Conservation (phyloP, 306 rosid genomes). For the Medicago ruthenica region DNA sequence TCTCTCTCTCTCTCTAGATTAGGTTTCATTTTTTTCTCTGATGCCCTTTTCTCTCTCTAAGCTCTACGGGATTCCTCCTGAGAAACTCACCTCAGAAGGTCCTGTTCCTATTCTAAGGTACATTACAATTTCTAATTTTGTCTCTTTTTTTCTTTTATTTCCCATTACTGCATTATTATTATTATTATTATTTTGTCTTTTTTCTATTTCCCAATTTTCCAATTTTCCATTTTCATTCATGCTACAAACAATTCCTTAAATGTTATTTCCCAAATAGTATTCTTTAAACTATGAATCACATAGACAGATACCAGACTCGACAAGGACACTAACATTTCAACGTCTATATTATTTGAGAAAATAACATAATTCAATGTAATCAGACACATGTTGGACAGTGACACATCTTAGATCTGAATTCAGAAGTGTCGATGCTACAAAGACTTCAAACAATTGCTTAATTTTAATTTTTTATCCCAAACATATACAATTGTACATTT, state of each 20-base stretch:
- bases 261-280: no score
- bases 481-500: neutral
- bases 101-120: constrained; percentile 23
- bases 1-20: constrained; percentile 23
- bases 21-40: constrained; percentile 34
- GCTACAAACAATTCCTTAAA: neutral
- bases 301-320: neutral
- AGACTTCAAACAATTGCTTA: neutral
- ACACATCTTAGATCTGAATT: no score
- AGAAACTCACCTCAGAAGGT: constrained; percentile 39
- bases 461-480: neutral
- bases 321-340: neutral
- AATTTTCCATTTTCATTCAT: neutral
- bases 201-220: neutral
- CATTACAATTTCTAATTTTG: neutral
- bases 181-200: neutral
- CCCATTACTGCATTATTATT: neutral
- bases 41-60: constrained; percentile 38
- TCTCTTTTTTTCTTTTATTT: neutral
- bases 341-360: no score
- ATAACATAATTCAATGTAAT: no score
- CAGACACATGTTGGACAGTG: neutral
- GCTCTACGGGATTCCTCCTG: constrained; percentile 39
- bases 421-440: neutral
- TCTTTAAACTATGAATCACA: neutral